A percentile compares a stretch with the other conserved stretches of the same genome.
These are phyloP conservation scores for Botrytis aclada DNA, from an alignment of 2,329 filamentous ascomycete species.

Conservation along the genomic window DNA sequence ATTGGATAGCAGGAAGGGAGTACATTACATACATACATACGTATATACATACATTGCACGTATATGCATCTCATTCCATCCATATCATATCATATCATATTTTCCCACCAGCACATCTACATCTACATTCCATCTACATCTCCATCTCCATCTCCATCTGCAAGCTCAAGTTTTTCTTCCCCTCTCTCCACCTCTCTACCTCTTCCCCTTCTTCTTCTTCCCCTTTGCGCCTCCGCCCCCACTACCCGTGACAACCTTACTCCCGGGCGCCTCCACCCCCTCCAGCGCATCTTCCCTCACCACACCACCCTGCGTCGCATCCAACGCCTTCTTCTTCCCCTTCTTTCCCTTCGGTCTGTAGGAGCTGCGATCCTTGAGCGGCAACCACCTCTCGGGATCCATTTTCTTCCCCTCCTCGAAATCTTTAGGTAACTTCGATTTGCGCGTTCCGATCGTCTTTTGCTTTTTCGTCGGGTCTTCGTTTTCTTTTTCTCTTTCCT, in stretches of 20 bases:
- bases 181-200: no score
- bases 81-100: not conserved
- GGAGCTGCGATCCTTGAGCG: constrained; percentile 80
- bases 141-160: not conserved
- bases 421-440: constrained; percentile 66
- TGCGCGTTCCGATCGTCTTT: constrained; percentile 41
- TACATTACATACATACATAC: not conserved
- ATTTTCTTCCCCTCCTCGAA: constrained; percentile 74
- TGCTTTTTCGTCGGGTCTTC: constrained; percentile 44
- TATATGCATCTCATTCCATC: not conserved
- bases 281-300: constrained; percentile 70
- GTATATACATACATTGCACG: not conserved
- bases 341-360: constrained; percentile 92
- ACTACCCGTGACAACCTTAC: constrained; percentile 59
- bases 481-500: constrained; percentile 46
- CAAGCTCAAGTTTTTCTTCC: no score
- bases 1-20: no score
- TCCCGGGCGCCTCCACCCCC: constrained; percentile 60
- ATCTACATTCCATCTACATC: not conserved
- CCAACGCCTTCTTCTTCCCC: constrained; percentile 76
- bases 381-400: constrained; percentile 91
- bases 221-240: constrained; percentile 25
- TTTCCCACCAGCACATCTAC: not conserved
- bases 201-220: constrained; percentile 46
- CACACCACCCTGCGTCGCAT: constrained; percentile 80